phyloP scores from a whole-genome alignment of 495 filamentous ascomycete genomes.

The Penicillium verhagenii region DNA sequence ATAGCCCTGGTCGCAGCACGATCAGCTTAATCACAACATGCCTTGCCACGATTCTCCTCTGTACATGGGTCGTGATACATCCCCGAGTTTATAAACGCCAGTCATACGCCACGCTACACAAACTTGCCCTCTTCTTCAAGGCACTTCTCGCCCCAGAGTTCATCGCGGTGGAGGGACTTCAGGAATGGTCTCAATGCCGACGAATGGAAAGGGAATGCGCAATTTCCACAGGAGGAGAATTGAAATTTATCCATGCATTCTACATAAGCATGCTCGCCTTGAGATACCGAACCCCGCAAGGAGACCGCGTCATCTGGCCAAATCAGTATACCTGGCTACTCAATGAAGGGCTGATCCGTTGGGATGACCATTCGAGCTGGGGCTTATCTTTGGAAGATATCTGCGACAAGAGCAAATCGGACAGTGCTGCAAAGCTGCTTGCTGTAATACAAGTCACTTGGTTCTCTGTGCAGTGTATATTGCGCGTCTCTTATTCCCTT shows the following conservation, averaged over 20 bases:
- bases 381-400: constrained; percentile 32
- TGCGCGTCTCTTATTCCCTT: constrained; percentile 25
- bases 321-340: constrained; percentile 38
- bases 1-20: constrained; percentile 32
- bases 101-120: constrained; percentile 22
- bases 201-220: constrained; percentile 27
- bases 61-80: constrained; percentile 39
- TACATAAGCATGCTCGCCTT: constrained; percentile 42
- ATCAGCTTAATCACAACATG: constrained; percentile 31
- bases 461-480: constrained; percentile 33
- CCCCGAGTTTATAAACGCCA: constrained; percentile 32
- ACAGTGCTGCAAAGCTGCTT: constrained; percentile 31
- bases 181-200: constrained; percentile 36
- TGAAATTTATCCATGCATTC: constrained; percentile 34
- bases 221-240: constrained; percentile 13
- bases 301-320: constrained; percentile 32
- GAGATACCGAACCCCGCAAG: constrained; percentile 26
- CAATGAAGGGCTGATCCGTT: constrained; percentile 24
- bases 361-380: constrained; percentile 28
- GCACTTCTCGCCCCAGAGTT: constrained; percentile 35
- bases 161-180: constrained; percentile 37
- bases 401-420: constrained; percentile 37
- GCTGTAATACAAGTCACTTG: constrained; percentile 30
- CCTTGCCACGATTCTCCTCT: constrained; percentile 34
- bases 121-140: constrained; percentile 31